A percentile compares a stretch with the other conserved stretches of the same genome.
phyloP scores from a whole-genome alignment of 2,329 filamentous ascomycete species.

The Pseudogymnoascus sp. region DNA sequence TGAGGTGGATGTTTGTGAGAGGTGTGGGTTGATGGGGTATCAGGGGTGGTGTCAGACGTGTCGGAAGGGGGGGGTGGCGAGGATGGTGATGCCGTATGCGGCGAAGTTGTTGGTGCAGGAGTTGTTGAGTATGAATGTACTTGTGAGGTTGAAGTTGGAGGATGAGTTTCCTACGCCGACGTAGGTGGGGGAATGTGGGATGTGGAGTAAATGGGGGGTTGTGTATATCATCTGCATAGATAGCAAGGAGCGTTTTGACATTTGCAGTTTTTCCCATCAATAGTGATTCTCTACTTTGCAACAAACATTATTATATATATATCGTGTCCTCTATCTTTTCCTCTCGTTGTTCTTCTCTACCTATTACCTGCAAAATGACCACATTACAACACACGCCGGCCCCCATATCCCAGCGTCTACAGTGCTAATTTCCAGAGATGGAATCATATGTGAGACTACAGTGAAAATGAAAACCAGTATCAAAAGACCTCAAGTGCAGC shows the following conservation, averaged over 20 bases:
- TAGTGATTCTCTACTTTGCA: neutral
- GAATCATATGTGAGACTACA: no score
- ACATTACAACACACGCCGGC: no score
- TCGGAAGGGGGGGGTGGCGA: slow-evolving; percentile 62
- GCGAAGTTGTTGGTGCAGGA: slow-evolving; percentile 95
- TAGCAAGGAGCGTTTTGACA: neutral
- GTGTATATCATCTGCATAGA: slow-evolving; percentile 5
- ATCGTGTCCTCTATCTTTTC: neutral
- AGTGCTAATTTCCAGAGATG: no score
- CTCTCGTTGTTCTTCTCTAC: neutral
- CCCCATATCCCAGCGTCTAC: no score
- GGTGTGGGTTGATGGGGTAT: slow-evolving; percentile 91
- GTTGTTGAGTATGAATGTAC: slow-evolving; percentile 97
- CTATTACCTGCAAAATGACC: no score
- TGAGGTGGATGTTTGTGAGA: slow-evolving; percentile 86
- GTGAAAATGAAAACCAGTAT: no score
- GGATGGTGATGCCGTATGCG: slow-evolving; percentile 96
- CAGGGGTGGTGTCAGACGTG: slow-evolving; percentile 92
- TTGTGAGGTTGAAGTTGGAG: slow-evolving; percentile 78
- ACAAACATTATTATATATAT: neutral
- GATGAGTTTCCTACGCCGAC: slow-evolving; percentile 69
- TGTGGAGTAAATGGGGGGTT: neutral
- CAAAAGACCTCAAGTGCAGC: no score
- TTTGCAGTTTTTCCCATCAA: neutral
- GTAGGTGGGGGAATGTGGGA: neutral